Base-by-base conservation (phyloP, 345 rosid genomes). In the Turritis glabra region DNA sequence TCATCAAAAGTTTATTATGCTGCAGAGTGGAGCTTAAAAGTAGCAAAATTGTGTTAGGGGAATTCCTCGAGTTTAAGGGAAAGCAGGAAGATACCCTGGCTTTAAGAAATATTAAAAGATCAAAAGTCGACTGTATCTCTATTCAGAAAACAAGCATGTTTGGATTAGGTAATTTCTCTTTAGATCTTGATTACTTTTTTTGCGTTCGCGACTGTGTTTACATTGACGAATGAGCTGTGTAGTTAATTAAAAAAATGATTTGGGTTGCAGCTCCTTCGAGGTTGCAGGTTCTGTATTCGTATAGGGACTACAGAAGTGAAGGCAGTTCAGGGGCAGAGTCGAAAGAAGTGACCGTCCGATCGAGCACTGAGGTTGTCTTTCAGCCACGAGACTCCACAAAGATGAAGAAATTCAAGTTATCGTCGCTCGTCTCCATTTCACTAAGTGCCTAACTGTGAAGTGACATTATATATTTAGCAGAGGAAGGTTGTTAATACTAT, bases 121-220 rank as follows among this genome's bases (percentile, higher is more conserved):
- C 97, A 7, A 87, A 87, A 88, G 85, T 94, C 35, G 78, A 89
- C 64, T 90, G 58, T 26, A 27, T 91, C 65, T 35, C 80, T 71
- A 63, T 91, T 58, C 98, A 94, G 74, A 85, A 87, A 82, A 90
- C 90, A 6, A 91, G 98, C 82, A 90, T 94, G 93, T 69, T 94
- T 77, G 98, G 98, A 67, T 79, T 94, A 53, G 98, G 97, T 94
- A 88, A 60, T 44, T 46, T 38, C 27, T 21, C 54, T 19, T 35
- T 38, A 8, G 25, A 22, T 33, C 35, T 53, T 5, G 2, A 14
- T 25, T 18, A 14, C 33, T 46, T 35, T 35, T 5, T 21, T 66
- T 29, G 12, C 1, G 8, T 64, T 62, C 19, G 18, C 1, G 19
- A 29, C 9, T 46, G n/a, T 30, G 32, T 43, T 44, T 32, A 19